Evolutionary conservation across 768 basidiomycete species (phyloP), one percentile per base, ranked within the genome.

Genomic region (Phlebiopsis gigantea): DNA sequence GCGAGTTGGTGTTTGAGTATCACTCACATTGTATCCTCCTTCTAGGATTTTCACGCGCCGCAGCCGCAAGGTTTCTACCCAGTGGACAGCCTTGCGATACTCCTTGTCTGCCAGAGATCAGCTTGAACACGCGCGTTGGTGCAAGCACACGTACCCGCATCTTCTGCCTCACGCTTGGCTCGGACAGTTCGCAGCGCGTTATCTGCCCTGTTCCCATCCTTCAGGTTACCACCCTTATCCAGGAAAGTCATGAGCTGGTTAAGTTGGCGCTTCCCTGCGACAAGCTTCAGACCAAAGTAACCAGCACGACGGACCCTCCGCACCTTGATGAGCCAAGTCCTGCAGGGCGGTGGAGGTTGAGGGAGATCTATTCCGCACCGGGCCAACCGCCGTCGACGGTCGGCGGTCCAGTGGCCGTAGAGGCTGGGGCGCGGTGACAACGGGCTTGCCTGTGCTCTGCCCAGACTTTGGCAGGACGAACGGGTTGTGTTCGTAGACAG

Each of bases 51-150:
- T 96, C 5, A 85, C 84, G 58, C 90, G 78, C 39, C 88, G 80
- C 34, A 96, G 75, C 31, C 94, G 77, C 34, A 96, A 76, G 0
- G 93, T 94, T 74, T 97, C 93, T n/a, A 93, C 73, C 87, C 91
- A 90, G 69, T 96, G 87, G 22, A 97, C 85, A 30, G 84, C 92
- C 62, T 87, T 89, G 25, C 93, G 78, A 65, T 97, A 97, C 57
- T 95, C 93, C 68, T 87, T 90, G 69, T 97, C 93, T 90, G 63
- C 44, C 56, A 41, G 43, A 50, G 17, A 31, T 26, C 17, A 44
- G 44, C 62, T 30, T 17, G n/a, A n/a, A 17, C 26, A 30, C 8
- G 34, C 2, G 34, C 34, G 8, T 39, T 3, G 2, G 34, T 9
- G 10, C 48, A 2, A 28, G 22, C 34, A 30, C 21, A 30, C 78